Conservation (phyloP, 352 stramenopile species). For the Globisporangium irregulare region DNA sequence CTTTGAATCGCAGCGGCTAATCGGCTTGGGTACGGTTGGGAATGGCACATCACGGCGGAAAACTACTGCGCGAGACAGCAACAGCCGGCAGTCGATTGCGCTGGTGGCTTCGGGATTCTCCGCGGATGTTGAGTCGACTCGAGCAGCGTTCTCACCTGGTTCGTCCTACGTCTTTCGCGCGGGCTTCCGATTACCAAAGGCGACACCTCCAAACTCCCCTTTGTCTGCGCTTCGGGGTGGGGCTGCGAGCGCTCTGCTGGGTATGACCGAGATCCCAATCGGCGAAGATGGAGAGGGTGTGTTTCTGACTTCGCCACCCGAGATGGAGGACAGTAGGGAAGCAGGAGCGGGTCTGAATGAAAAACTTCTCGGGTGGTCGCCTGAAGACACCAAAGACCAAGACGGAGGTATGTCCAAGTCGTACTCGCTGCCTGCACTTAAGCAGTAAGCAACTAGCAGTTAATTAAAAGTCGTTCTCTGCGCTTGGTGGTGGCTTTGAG, state of each 20-base stretch:
- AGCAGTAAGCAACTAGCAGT: conserved; percentile 21
- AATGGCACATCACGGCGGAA: conserved; percentile 28
- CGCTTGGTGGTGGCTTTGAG: too few relatives aligned
- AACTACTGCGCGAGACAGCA: conserved; percentile 17
- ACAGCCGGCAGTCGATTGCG: conserved; percentile 23
- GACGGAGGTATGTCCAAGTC: conserved; percentile 40
- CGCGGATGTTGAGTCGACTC: conserved; percentile 28
- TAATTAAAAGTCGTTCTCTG: too few relatives aligned
- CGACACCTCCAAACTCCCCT: conserved; percentile 28
- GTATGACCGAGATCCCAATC: conserved; percentile 4
- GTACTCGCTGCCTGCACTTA: conserved; percentile 47
- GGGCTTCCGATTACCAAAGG: conserved; percentile 55
- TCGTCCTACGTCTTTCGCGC: conserved; percentile 47
- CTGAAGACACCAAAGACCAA: conserved; percentile 27
- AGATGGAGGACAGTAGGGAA: conserved; percentile 12
- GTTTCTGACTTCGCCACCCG: conserved; percentile 19
- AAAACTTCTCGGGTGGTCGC: conserved; percentile 38
- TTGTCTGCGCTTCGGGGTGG: conserved; percentile 5
- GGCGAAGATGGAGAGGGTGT: conserved; percentile 17
- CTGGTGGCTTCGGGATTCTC: conserved; percentile 27
- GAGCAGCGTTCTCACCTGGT: conserved; percentile 37
- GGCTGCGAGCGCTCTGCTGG: not conserved
- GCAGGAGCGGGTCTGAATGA: conserved; percentile 20
- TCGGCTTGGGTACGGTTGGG: conserved; percentile 18
- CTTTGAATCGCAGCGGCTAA: conserved; percentile 47